Conservation (phyloP, 2,329 filamentous ascomycete species). For the Scedosporium boydii region DNA sequence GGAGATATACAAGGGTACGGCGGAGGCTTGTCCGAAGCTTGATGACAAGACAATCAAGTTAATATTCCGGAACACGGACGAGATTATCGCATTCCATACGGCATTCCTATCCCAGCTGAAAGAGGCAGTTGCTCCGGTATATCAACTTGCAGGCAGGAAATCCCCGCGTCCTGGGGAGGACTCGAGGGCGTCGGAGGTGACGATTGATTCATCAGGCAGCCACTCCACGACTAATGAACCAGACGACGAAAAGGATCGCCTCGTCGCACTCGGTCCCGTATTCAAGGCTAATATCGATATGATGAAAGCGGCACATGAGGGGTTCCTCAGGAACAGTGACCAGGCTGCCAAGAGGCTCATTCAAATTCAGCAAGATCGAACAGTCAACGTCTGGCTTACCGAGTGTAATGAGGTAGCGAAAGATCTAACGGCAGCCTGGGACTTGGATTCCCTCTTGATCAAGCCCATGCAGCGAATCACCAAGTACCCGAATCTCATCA, state of each 20-base stretch:
- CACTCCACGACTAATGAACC: conserved; percentile 28
- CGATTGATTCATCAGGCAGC: conserved; percentile 16
- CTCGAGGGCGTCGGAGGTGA: conserved; percentile 27
- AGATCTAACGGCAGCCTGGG: conserved; percentile 89
- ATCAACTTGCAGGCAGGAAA: conserved; percentile 28
- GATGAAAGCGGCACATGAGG: conserved; percentile 52
- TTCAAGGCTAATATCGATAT: conserved; percentile 48
- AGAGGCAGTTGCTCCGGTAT: conserved; percentile 68
- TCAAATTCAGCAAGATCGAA: conserved; percentile 52
- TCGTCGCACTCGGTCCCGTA: conserved; percentile 41
- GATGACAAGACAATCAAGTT: conserved; percentile 77
- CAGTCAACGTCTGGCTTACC: conserved; percentile 74
- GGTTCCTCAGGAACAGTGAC: conserved; percentile 54
- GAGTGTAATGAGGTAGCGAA: conserved; percentile 90
- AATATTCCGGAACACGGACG: conserved; percentile 86
- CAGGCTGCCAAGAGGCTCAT: conserved; percentile 51
- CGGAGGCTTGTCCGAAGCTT: conserved; percentile 69
- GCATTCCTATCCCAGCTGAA: conserved; percentile 72
- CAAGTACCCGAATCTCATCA: conserved; percentile 84
- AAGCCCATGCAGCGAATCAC: conserved; percentile 93
- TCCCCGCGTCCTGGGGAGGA: conserved; percentile 26
- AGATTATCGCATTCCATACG: conserved; percentile 81
- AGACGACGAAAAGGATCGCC: conserved; percentile 42
- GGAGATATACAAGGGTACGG: conserved; percentile 94
- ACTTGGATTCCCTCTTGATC: conserved; percentile 88